phyloP scores from a whole-genome alignment of 768 basidiomycete species.

The Hemileccinum impolitum region DNA sequence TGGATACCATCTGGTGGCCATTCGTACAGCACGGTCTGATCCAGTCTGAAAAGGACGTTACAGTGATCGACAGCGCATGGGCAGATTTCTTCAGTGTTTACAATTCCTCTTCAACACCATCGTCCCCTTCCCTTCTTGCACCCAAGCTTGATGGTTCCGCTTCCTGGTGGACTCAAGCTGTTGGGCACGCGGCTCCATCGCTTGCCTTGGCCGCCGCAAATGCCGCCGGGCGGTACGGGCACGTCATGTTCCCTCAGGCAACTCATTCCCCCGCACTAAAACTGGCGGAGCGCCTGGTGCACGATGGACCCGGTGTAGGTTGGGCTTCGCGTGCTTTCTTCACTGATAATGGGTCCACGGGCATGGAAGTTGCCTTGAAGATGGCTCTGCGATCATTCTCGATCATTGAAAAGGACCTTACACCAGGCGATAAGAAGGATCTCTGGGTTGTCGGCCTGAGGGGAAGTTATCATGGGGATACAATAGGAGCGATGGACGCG shows the following conservation, averaged over 20 bases:
- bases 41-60: constrained; percentile 67
- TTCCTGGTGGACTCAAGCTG: constrained; percentile 96
- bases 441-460: constrained; percentile 82
- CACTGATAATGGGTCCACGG: constrained; percentile 94
- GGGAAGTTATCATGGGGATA: constrained; percentile 97
- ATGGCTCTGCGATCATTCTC: constrained; percentile 84
- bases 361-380: constrained; percentile 96
- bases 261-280: constrained; percentile 81
- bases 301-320: constrained; percentile 74
- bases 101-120: constrained; percentile 28
- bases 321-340: constrained; percentile 94
- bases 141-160: constrained; percentile 88
- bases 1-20: constrained; percentile 91
- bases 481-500: constrained; percentile 96
- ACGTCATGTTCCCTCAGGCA: constrained; percentile 94
- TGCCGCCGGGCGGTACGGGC: constrained; percentile 92
- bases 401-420: constrained; percentile 33
- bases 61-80: constrained; percentile 87
- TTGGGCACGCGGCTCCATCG: constrained; percentile 77
- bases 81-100: constrained; percentile 84
- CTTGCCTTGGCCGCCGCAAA: constrained; percentile 84
- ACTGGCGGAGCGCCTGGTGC: constrained; percentile 76
- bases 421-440: constrained; percentile 39
- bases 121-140: constrained; percentile 40
- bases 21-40: constrained; percentile 89